phyloP scores from a whole-genome alignment of 768 basidiomycete species.

The Lactarius quietus region DNA sequence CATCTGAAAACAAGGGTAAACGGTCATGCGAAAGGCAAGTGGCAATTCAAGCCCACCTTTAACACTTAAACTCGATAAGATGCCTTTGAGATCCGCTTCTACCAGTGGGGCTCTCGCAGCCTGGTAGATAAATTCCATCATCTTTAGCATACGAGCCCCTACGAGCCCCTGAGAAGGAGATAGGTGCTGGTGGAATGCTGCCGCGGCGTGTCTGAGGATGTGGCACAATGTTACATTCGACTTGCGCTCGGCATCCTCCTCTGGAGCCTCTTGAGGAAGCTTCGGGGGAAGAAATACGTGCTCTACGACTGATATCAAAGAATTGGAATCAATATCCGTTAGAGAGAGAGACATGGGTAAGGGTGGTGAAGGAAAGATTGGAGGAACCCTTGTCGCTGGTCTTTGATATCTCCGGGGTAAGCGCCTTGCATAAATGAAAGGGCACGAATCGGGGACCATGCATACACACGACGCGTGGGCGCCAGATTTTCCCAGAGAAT shows the following conservation, averaged over 20 bases:
- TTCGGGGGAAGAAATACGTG: too few species aligned
- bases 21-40: too few species aligned
- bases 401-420: background rate
- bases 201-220: constrained; percentile 4
- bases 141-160: constrained; percentile 5
- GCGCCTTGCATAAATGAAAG: background rate
- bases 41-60: background rate
- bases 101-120: background rate
- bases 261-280: constrained; percentile 10
- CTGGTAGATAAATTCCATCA: background rate
- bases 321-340: background rate
- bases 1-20: background rate
- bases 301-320: background rate
- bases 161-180: background rate
- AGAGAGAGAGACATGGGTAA: background rate
- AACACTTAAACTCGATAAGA: background rate
- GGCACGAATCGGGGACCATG: background rate
- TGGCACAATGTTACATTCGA: constrained; percentile 6
- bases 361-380: background rate
- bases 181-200: background rate
- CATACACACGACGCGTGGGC: background rate
- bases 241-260: background rate
- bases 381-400: background rate
- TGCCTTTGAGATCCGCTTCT: too few species aligned
- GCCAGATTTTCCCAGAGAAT: background rate